These are phyloP conservation scores for Phyllosticta citriasiana DNA, from an alignment of 2,329 filamentous ascomycete genomes.

Conservation along the genomic window DNA sequence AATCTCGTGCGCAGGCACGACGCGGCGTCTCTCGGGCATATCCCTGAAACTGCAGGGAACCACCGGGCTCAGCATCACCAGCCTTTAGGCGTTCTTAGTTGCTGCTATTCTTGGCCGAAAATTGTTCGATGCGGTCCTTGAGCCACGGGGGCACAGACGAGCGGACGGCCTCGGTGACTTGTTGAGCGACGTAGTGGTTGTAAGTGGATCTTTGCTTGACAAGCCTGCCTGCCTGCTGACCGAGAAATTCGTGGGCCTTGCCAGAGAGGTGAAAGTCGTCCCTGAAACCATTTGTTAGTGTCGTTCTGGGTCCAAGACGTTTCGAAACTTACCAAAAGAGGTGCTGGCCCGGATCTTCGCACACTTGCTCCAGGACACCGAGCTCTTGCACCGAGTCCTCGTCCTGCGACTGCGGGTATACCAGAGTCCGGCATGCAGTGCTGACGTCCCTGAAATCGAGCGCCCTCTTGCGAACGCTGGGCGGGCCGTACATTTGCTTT, in stretches of 20 bases:
- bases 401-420: conserved; percentile 7
- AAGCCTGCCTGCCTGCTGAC: conserved; percentile 5
- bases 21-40: conserved; percentile 7
- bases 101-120: conserved; percentile 8
- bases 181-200: conserved; percentile 10
- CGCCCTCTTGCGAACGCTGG: conserved; percentile 21
- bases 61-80: background rate
- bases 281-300: conserved; percentile 15
- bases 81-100: background rate
- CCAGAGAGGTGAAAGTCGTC: conserved; percentile 26
- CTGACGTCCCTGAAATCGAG: conserved; percentile 26
- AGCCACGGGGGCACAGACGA: conserved; percentile 9
- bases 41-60: background rate
- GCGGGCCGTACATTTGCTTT: conserved; percentile 21
- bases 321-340: conserved; percentile 24
- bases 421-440: conserved; percentile 21
- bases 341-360: conserved; percentile 22
- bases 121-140: conserved; percentile 9
- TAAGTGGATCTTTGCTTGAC: conserved; percentile 7
- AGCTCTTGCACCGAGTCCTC: conserved; percentile 12
- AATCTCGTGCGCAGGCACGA: conserved; percentile 9
- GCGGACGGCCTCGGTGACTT: conserved; percentile 5
- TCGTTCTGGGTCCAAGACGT: background rate
- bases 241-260: conserved; percentile 18
- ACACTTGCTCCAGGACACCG: conserved; percentile 12